Evolutionary conservation across 164 flowering plant genomes (phyloP).

Genomic region (Stephania yunnanensis): DNA sequence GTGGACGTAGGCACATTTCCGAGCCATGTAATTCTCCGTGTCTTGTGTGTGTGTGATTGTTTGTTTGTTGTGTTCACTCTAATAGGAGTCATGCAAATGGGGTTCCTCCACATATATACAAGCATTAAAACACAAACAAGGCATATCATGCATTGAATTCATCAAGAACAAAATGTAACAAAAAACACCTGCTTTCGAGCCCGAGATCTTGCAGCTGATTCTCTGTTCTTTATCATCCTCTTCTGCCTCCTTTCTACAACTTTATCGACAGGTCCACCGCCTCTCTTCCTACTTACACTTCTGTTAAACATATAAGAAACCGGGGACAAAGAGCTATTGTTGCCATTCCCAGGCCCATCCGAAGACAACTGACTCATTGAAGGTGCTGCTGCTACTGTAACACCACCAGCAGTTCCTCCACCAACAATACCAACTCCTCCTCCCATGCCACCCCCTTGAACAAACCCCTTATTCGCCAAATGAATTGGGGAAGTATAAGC

Average conservation of each 20-base stretch:
- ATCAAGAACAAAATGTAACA: not conserved
- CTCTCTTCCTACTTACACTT: constrained; percentile 50
- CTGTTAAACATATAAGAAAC: constrained; percentile 58
- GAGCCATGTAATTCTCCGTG: too few species aligned
- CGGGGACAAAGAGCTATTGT: constrained; percentile 62
- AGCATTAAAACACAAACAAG: not conserved
- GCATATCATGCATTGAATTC: not conserved
- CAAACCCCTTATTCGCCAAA: constrained; percentile 31
- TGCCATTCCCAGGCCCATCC: constrained; percentile 64
- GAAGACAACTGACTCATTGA: constrained; percentile 47
- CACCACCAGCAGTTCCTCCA: constrained; percentile 42
- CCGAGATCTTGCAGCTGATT: constrained; percentile 91
- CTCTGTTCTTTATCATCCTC: constrained; percentile 92
- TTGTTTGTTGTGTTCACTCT: too few species aligned
- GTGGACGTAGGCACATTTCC: too few species aligned
- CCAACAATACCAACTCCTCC: constrained; percentile 53
- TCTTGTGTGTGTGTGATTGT: too few species aligned
- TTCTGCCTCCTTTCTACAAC: constrained; percentile 83
- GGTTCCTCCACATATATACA: not conserved
- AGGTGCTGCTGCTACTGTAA: constrained; percentile 46
- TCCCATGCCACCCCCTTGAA: constrained; percentile 30
- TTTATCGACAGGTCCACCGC: constrained; percentile 56
- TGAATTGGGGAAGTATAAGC: constrained; percentile 36
- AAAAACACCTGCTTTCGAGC: constrained; percentile 80
- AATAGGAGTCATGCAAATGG: not conserved